phyloP scores from a whole-genome alignment of 148 eudicot species.

The Drosera capensis region DNA sequence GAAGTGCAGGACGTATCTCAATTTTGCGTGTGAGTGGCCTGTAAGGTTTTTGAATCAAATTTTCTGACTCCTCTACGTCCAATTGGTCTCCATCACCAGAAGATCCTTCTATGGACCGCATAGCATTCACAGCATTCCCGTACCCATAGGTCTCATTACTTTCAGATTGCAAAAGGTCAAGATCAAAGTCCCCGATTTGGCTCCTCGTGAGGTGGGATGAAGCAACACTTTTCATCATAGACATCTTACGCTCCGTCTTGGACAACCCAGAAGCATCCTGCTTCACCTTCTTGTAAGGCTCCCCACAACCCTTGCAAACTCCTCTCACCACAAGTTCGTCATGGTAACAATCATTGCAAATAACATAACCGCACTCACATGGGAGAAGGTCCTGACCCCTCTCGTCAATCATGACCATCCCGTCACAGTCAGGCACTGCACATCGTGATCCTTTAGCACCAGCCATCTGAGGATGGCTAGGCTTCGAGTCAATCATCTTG shows the following conservation, averaged over 20 bases:
- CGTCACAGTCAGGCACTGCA: constrained; percentile 72
- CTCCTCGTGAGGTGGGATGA: constrained; percentile 60
- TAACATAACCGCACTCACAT: constrained; percentile 80
- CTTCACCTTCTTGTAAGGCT: constrained; percentile 47
- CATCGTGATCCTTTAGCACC: constrained; percentile 80
- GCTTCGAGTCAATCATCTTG: constrained; percentile 65
- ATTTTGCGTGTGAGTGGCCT: constrained; percentile 82
- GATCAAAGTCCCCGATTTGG: constrained; percentile 84
- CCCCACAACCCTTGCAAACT: constrained; percentile 78
- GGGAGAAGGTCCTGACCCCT: constrained; percentile 71
- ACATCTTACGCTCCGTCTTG: constrained; percentile 61
- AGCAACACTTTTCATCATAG: constrained; percentile 60
- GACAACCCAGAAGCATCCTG: constrained; percentile 44
- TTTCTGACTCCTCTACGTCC: constrained; percentile 35
- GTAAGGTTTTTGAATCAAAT: constrained; percentile 70
- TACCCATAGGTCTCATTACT: constrained; percentile 84
- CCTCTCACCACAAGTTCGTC: constrained; percentile 62
- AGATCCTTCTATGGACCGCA: constrained; percentile 78
- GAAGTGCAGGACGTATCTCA: constrained; percentile 69
- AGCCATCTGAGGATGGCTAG: constrained; percentile 76
- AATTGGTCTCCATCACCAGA: constrained; percentile 28
- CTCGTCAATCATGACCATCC: constrained; percentile 77
- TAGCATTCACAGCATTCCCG: constrained; percentile 91
- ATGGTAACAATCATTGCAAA: constrained; percentile 69
- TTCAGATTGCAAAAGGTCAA: constrained; percentile 73